Percentiles rank a stretch among this genome's conserved stretches.
Evolutionary conservation across 768 basidiomycete species (phyloP).

Genomic region (Zangia roseola): DNA sequence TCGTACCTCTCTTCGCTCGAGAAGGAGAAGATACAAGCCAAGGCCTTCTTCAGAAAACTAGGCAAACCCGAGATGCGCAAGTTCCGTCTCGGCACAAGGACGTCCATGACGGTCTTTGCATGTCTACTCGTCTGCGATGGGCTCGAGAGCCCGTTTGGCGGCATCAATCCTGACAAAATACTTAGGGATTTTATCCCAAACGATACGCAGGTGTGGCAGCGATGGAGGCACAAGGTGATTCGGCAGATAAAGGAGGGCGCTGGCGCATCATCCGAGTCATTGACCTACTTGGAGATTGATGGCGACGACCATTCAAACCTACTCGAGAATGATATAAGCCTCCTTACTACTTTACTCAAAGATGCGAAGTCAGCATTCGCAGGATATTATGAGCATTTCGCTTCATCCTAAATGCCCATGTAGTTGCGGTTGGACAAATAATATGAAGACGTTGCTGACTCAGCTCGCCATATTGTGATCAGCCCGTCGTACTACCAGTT

Average conservation of each 20-base stretch:
- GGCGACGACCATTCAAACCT: constrained; percentile 9
- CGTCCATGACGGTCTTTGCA: constrained; percentile 24
- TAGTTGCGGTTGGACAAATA: too few relatives aligned
- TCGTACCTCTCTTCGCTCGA: constrained; percentile 39
- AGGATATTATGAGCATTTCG: constrained; percentile 13
- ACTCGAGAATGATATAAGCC: constrained; percentile 3
- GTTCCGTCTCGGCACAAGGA: constrained; percentile 23
- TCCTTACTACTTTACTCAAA: constrained; percentile 15
- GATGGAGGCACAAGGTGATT: constrained; percentile 24
- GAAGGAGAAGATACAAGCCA: constrained; percentile 27
- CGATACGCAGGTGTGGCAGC: constrained; percentile 23
- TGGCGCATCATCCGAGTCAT: not conserved
- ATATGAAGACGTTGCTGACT: too few relatives aligned
- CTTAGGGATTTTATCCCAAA: constrained; percentile 22
- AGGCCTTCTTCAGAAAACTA: constrained; percentile 16
- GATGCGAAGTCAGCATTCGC: constrained; percentile 21
- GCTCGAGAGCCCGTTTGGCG: constrained; percentile 13
- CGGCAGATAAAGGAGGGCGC: constrained; percentile 15
- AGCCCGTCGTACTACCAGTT: not conserved
- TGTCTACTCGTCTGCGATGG: constrained; percentile 25
- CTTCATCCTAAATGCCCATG: not conserved
- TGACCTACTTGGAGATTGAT: constrained; percentile 1
- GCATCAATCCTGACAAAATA: constrained; percentile 12
- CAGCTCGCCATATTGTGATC: too few relatives aligned
- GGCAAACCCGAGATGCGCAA: constrained; percentile 15